Percentiles rank a stretch among this genome's conserved stretches.
phyloP scores from a whole-genome alignment of 139 green algal genomes.

The Chlorella vulgaris region DNA sequence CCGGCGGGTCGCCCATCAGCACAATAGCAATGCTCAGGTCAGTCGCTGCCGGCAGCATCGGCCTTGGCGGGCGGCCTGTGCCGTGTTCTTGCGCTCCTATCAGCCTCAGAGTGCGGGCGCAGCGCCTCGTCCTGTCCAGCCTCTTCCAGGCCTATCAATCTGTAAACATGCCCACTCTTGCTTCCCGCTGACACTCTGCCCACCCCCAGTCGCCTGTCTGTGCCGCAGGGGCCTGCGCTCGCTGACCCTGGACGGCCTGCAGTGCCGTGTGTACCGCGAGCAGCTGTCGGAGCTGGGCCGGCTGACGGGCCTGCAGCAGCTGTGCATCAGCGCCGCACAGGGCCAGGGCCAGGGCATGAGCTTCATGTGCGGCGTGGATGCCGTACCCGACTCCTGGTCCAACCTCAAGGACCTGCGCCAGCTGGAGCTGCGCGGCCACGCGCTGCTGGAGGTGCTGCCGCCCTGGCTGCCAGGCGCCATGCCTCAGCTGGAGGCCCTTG shows the following conservation, averaged over 20 bases:
- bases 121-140: too few species aligned
- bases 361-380: slow-evolving; percentile 55
- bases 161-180: not conserved
- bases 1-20: slow-evolving; percentile 23
- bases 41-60: not conserved
- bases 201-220: too few species aligned
- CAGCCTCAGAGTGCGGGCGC: too few species aligned
- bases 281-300: slow-evolving; percentile 44
- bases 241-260: slow-evolving; percentile 59
- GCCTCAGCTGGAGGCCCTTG: slow-evolving; percentile 17
- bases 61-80: not conserved
- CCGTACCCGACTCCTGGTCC: slow-evolving; percentile 46
- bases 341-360: slow-evolving; percentile 40
- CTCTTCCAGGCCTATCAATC: too few species aligned
- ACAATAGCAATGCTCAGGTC: slow-evolving; percentile 33
- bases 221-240: slow-evolving; percentile 29
- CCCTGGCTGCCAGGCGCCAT: slow-evolving; percentile 17
- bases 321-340: slow-evolving; percentile 26
- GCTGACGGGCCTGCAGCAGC: slow-evolving; percentile 30
- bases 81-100: not conserved
- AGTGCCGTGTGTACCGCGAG: slow-evolving; percentile 43
- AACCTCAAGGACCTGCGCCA: slow-evolving; percentile 16
- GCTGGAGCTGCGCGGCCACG: slow-evolving; percentile 21
- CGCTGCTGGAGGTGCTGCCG: slow-evolving; percentile 31
- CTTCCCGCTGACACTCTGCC: not conserved